phyloP scores from a whole-genome alignment of 2,329 filamentous ascomycete genomes.

The Nigrospora osmanthi region DNA sequence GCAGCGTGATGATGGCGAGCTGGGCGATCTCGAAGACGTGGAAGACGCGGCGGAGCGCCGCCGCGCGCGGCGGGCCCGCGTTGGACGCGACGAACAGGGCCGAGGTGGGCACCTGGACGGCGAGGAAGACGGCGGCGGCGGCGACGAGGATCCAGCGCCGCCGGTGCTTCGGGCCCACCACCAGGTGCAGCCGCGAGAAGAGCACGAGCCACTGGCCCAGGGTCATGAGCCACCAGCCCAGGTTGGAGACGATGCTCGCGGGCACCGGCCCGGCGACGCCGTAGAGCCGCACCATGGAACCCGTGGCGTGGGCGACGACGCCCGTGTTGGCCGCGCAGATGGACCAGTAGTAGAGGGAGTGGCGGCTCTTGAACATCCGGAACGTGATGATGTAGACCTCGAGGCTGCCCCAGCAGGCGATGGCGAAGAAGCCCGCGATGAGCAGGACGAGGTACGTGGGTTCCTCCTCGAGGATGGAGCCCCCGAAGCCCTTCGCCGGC shows the following conservation, averaged over 20 bases:
- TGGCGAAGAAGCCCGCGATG: conserved; percentile 1
- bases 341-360: conserved; percentile 33
- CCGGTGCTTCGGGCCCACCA: conserved; percentile 39
- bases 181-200: conserved; percentile 53
- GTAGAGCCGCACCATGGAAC: conserved; percentile 9
- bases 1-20: conserved; percentile 33
- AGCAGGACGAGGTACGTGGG: too few relatives aligned
- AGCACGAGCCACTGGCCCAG: conserved; percentile 49
- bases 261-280: conserved; percentile 6
- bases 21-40: conserved; percentile 22
- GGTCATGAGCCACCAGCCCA: conserved; percentile 52
- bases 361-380: conserved; percentile 26
- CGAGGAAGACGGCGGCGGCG: conserved; percentile 45
- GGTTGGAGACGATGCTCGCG: conserved; percentile 11
- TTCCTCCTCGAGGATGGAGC: too few relatives aligned
- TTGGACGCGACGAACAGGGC: conserved; percentile 26
- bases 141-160: conserved; percentile 43
- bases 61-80: not conserved
- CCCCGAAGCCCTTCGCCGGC: too few relatives aligned
- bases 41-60: not conserved
- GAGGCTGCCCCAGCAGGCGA: conserved; percentile 29
- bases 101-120: conserved; percentile 45
- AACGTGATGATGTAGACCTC: conserved; percentile 31
- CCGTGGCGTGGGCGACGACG: conserved; percentile 7
- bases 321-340: conserved; percentile 22